Conservation (phyloP, 2,329 filamentous ascomycete species). For the Paracamarosporium sp. region DNA sequence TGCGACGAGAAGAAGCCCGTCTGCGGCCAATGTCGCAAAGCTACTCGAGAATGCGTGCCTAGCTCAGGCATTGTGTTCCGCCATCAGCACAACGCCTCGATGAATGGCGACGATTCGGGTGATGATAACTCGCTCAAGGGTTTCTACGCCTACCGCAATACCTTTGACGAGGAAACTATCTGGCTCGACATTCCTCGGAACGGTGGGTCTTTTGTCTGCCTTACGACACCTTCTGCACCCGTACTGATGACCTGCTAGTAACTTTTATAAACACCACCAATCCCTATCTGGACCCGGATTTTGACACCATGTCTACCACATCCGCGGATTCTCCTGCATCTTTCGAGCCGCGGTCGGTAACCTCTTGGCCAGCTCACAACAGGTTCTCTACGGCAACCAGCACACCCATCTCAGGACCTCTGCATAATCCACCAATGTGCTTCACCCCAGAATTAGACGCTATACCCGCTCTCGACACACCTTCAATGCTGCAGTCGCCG, state of each 20-base stretch:
- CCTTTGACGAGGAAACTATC: slow-evolving; percentile 65
- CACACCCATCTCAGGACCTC: slow-evolving; percentile 22
- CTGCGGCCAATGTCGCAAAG: slow-evolving; percentile 68
- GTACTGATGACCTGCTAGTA: slow-evolving; percentile 48
- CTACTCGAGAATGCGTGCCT: slow-evolving; percentile 65
- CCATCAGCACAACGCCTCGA: slow-evolving; percentile 73
- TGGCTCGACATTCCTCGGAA: slow-evolving; percentile 69
- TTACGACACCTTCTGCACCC: background rate
- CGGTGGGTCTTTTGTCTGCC: slow-evolving; percentile 47
- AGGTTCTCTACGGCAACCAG: slow-evolving; percentile 34
- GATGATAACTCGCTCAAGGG: slow-evolving; percentile 60
- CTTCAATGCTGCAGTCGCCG: slow-evolving; percentile 36
- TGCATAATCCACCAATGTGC: slow-evolving; percentile 46
- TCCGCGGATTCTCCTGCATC: slow-evolving; percentile 41
- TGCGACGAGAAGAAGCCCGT: slow-evolving; percentile 68
- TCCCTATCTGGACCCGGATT: slow-evolving; percentile 61
- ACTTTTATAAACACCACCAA: slow-evolving; percentile 69
- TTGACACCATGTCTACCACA: slow-evolving; percentile 38
- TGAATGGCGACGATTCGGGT: slow-evolving; percentile 61
- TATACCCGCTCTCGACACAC: slow-evolving; percentile 25
- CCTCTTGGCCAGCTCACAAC: slow-evolving; percentile 36
- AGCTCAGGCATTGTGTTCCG: slow-evolving; percentile 70
- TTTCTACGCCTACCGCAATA: slow-evolving; percentile 72
- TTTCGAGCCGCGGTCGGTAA: slow-evolving; percentile 32
- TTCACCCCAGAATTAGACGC: slow-evolving; percentile 38